Evolutionary conservation across 192 early-diverging fungal genomes (phyloP).

Genomic region (Gaertneriomyces sp.): DNA sequence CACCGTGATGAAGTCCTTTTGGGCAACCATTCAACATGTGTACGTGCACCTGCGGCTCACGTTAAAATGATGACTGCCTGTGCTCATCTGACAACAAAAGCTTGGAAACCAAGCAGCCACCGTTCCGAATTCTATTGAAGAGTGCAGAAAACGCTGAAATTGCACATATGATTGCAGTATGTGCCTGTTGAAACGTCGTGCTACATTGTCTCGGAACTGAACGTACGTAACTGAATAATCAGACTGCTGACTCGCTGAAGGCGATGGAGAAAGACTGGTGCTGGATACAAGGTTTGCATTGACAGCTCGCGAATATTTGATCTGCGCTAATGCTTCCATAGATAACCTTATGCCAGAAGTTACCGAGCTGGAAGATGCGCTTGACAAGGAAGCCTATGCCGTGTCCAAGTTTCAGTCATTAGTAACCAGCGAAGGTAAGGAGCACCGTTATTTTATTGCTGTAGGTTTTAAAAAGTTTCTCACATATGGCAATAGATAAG

Average conservation of each 20-base stretch:
- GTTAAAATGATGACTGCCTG: background rate
- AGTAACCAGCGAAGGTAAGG: conserved; percentile 70
- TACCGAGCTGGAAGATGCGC: conserved; percentile 65
- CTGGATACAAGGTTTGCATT: conserved; percentile 71
- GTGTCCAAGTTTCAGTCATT: conserved; percentile 86
- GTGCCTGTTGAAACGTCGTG: background rate
- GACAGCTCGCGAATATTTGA: conserved; percentile 4
- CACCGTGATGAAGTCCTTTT: conserved; percentile 49
- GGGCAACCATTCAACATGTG: conserved; percentile 94
- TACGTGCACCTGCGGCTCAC: conserved; percentile 30
- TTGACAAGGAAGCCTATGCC: conserved; percentile 82
- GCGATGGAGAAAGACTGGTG: conserved; percentile 85
- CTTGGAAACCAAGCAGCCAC: conserved; percentile 88
- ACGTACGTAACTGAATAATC: background rate
- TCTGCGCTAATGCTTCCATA: conserved; percentile 22
- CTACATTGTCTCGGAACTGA: too few species aligned
- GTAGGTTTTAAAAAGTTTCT: background rate
- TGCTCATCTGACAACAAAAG: conserved; percentile 26
- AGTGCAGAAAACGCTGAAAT: conserved; percentile 49
- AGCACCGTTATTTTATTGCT: conserved; percentile 5
- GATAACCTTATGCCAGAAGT: conserved; percentile 76
- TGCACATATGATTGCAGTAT: conserved; percentile 79
- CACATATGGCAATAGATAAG: conserved; percentile 44
- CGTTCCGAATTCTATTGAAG: conserved; percentile 82
- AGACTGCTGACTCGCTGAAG: conserved; percentile 70